Percentiles rank a stretch among this genome's conserved stretches.
phyloP scores from a whole-genome alignment of 1,284 basidiomycete genomes.

The Kwoniella shivajii region DNA sequence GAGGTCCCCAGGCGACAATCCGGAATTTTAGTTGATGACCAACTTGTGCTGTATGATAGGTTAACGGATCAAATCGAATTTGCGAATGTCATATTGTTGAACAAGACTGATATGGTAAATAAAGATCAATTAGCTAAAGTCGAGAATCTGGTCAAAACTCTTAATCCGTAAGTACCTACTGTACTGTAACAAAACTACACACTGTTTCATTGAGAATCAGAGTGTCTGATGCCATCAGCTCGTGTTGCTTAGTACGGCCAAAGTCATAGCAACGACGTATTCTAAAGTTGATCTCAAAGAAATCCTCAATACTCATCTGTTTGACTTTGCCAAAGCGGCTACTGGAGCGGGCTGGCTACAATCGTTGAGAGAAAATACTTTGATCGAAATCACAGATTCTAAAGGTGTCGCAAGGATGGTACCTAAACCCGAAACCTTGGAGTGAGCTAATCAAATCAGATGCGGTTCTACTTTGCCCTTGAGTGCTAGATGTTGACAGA shows the following conservation, averaged over 20 bases:
- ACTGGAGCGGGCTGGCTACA: conserved; percentile 57
- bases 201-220: too few relatives aligned
- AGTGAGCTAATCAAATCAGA: conserved; percentile 25
- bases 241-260: conserved; percentile 29
- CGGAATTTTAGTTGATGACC: neutral
- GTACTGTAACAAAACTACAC: neutral
- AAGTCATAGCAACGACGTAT: conserved; percentile 46
- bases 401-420: conserved; percentile 35
- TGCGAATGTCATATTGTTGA: conserved; percentile 56
- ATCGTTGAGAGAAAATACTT: conserved; percentile 50
- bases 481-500: neutral
- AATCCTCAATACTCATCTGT: conserved; percentile 50
- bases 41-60: conserved; percentile 8
- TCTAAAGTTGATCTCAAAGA: conserved; percentile 51
- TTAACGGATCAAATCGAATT: conserved; percentile 57
- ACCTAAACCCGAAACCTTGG: conserved; percentile 56
- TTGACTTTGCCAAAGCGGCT: conserved; percentile 55
- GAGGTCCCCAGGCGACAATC: neutral
- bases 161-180: conserved; percentile 54
- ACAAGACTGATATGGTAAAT: conserved; percentile 54
- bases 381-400: conserved; percentile 27
- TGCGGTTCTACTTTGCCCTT: too few relatives aligned
- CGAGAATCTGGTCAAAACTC: conserved; percentile 46
- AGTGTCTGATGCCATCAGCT: conserved; percentile 6
- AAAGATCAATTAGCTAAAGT: conserved; percentile 45